Conservation (phyloP, 208 protist genomes). For the Wallacemonas sp. region DNA sequence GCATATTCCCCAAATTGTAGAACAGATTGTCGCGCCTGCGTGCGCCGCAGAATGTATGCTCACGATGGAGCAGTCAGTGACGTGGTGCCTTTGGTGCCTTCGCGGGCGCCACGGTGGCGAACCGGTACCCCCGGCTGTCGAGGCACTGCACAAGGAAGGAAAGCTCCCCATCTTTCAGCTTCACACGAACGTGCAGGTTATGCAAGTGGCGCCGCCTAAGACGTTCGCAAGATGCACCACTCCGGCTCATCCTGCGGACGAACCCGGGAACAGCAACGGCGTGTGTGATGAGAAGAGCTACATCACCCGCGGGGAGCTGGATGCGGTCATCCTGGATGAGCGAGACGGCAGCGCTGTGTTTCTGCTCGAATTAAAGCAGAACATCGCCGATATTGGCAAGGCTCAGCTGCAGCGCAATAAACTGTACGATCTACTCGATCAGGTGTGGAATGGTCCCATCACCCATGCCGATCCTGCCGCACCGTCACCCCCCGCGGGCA, state of each 20-base stretch:
- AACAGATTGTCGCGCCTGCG: conserved; percentile 21
- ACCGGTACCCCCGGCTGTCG: neutral
- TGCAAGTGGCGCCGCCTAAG: neutral
- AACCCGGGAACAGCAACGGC: too few relatives aligned
- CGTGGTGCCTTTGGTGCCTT: conserved; percentile 24
- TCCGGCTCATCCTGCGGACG: too few relatives aligned
- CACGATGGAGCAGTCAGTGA: neutral
- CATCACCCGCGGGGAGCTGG: conserved; percentile 18
- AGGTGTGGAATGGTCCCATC: neutral
- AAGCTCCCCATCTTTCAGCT: conserved; percentile 13
- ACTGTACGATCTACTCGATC: conserved; percentile 16
- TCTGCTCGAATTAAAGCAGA: conserved; percentile 27
- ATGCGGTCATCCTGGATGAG: conserved; percentile 21
- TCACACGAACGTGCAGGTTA: conserved; percentile 6
- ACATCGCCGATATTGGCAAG: conserved; percentile 26
- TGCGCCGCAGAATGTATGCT: conserved; percentile 15
- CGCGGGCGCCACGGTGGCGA: neutral
- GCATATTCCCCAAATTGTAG: neutral
- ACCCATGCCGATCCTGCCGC: neutral
- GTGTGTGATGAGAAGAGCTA: neutral
- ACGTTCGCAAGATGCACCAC: too few relatives aligned
- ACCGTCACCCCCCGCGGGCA: neutral
- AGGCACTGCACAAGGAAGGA: neutral
- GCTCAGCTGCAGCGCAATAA: conserved; percentile 20
- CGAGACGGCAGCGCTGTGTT: conserved; percentile 18